Evolutionary conservation across 352 stramenopile species (phyloP), one percentile per base, ranked within the genome.

Genomic region (Phytophthora cryptogea): DNA sequence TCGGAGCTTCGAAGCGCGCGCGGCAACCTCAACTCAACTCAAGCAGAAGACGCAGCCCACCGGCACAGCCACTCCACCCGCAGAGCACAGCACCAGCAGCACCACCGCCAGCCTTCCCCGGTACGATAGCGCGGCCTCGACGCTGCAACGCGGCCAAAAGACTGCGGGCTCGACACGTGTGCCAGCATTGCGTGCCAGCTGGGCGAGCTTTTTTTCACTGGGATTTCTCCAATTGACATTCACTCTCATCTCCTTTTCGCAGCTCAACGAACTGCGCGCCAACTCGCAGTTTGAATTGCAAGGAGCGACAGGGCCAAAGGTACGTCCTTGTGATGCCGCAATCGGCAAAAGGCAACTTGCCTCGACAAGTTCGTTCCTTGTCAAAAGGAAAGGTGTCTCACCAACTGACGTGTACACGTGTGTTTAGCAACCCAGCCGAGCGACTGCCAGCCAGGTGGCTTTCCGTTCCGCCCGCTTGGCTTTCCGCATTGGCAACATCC

Each of bases 191-290:
- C 45, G 9, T 16, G 33, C 45, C 51, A 71, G 51, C 51, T 70
- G 63, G 57, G 44, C 40, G 40, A 71, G 47, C 40, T 53, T 63
- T 23, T 68, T 57, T 54, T 63, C 43, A 61, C 40, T 57, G 31
- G 10, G 37, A 63, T 52, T 66, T 63, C 49, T 43, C 13, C 28
- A 46, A 48, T 32, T 72, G 52, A 72, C 52, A 59, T 68, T 72
- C 63, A 72, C 52, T 72, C 58, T 56, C 65, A 35, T 62, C 27
- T 56, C 26, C 49, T 42, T 20, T 60, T 35, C n/a, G 42, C 33
- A 35, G 11, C 42, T 53, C 26, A 59, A 23, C 20, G 20, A 46
- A 16, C 10, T 42, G 11, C 28, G 44, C 42, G 43, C 59, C 35
- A 50, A 56, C 62, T 8, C 17, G 11, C 52, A 65, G 30, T 54